Conservation (phyloP, 2,329 filamentous ascomycete genomes). For the Botrytis elliptica region DNA sequence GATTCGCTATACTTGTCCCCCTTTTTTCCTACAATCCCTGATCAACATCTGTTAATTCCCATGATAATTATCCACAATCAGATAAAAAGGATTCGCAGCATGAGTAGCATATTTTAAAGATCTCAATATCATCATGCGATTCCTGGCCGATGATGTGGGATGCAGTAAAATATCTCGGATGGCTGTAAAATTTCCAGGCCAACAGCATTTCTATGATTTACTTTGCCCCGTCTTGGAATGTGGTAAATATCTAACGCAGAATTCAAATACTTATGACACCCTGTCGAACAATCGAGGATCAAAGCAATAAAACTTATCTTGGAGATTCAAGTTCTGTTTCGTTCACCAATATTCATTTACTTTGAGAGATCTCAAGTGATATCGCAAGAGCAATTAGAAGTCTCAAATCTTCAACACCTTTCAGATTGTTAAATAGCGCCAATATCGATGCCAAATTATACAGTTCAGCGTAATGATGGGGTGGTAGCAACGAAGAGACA, state of each 20-base stretch:
- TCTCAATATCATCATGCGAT: background rate
- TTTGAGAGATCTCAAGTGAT: background rate
- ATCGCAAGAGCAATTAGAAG: background rate
- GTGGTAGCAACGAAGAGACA: background rate
- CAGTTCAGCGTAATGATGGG: background rate
- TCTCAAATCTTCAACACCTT: background rate
- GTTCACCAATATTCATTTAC: background rate
- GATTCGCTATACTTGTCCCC: background rate
- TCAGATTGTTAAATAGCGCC: background rate
- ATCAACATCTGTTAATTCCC: background rate
- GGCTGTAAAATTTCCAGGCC: background rate
- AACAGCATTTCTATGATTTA: background rate
- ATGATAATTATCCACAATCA: constrained; percentile 1
- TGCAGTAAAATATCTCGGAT: background rate
- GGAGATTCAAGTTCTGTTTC: background rate
- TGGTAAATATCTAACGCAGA: background rate
- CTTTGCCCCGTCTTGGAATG: constrained; percentile 1
- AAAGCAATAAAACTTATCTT: background rate
- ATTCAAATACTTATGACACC: background rate
- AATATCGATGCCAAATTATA: background rate
- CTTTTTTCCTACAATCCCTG: constrained; percentile 8
- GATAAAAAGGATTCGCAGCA: background rate
- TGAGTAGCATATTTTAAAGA: constrained; percentile 5
- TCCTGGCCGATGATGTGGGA: background rate
- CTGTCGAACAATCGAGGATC: background rate